Conservation (phyloP, 2,329 filamentous ascomycete species). For the Plectosphaerella cucumerina region DNA sequence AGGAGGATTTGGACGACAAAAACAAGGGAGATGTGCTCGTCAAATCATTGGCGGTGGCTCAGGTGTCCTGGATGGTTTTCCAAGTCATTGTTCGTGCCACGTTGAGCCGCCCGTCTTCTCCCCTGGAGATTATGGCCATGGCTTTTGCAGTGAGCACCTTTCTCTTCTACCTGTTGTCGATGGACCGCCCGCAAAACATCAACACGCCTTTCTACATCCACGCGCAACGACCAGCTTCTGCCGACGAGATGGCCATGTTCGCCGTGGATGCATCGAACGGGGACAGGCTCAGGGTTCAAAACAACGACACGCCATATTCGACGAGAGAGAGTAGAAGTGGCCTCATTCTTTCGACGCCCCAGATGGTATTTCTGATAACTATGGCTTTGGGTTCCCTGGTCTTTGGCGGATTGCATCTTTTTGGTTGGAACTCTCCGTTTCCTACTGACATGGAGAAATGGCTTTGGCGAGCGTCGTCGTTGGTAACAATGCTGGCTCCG, state of each 20-base stretch:
- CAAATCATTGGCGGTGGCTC: conserved; percentile 18
- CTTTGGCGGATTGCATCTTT: conserved; percentile 13
- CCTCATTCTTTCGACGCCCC: too few relatives aligned
- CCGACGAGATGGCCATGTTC: not conserved
- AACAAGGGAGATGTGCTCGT: conserved; percentile 19
- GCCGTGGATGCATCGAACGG: not conserved
- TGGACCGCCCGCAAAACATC: conserved; percentile 11
- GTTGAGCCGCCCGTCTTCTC: conserved; percentile 19
- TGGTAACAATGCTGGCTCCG: conserved; percentile 1
- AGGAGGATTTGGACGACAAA: conserved; percentile 14
- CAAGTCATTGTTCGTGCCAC: conserved; percentile 16
- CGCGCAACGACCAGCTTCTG: not conserved
- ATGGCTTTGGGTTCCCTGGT: conserved; percentile 1
- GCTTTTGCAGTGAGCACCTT: conserved; percentile 15
- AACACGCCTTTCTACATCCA: not conserved
- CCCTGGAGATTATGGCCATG: conserved; percentile 16
- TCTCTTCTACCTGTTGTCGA: conserved; percentile 7
- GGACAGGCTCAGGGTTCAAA: too few relatives aligned
- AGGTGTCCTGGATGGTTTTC: conserved; percentile 18
- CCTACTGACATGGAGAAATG: conserved; percentile 15
- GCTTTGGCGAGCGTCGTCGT: conserved; percentile 7
- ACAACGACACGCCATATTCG: too few relatives aligned
- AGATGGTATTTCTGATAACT: too few relatives aligned
- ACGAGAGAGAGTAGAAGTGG: too few relatives aligned
- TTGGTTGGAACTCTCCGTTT: conserved; percentile 20